phyloP scores from a whole-genome alignment of 495 filamentous ascomycete species.

The Staphylotrichum tortipilum region DNA sequence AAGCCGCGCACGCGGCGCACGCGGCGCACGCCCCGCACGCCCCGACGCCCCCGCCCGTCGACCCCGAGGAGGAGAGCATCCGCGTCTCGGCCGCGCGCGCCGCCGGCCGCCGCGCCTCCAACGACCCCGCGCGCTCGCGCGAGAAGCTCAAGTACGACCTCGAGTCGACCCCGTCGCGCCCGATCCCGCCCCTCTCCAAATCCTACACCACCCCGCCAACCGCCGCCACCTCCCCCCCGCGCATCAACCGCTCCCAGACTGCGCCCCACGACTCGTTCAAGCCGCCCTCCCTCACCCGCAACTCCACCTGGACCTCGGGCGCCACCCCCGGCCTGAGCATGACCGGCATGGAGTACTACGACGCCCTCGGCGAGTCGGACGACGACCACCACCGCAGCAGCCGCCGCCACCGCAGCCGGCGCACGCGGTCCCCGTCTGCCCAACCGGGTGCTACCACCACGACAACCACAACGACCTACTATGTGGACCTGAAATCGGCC shows the following conservation, averaged over 20 bases:
- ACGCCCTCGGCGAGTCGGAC: slow-evolving; percentile 22
- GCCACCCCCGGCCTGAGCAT: no score
- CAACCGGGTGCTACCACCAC: no score
- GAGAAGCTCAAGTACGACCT: slow-evolving; percentile 28
- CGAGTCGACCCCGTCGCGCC: slow-evolving; percentile 19
- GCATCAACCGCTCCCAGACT: slow-evolving; percentile 21
- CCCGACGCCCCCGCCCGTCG: slow-evolving; percentile 28
- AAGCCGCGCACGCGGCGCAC: no score
- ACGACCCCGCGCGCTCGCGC: slow-evolving; percentile 30
- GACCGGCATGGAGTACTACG: slow-evolving; percentile 5
- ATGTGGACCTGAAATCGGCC: slow-evolving; percentile 19
- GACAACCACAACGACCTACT: no score
- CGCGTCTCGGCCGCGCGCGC: slow-evolving; percentile 22
- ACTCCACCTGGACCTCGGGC: slow-evolving; percentile 16
- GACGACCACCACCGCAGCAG: slow-evolving; percentile 17
- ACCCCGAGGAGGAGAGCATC: slow-evolving; percentile 23
- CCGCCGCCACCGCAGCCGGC: slow-evolving; percentile 15
- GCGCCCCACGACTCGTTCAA: slow-evolving; percentile 13
- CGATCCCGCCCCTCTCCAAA: slow-evolving; percentile 24
- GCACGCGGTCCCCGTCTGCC: slow-evolving; percentile 10
- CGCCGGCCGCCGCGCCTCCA: slow-evolving; percentile 30
- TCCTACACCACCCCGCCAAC: slow-evolving; percentile 16
- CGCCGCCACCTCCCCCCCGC: slow-evolving; percentile 21
- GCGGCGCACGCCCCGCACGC: slow-evolving; percentile 19
- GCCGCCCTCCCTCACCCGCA: slow-evolving; percentile 14